A percentile compares a stretch with the other conserved stretches of the same genome.
phyloP scores from a whole-genome alignment of 768 basidiomycete species.

The Auricularia heimuer region DNA sequence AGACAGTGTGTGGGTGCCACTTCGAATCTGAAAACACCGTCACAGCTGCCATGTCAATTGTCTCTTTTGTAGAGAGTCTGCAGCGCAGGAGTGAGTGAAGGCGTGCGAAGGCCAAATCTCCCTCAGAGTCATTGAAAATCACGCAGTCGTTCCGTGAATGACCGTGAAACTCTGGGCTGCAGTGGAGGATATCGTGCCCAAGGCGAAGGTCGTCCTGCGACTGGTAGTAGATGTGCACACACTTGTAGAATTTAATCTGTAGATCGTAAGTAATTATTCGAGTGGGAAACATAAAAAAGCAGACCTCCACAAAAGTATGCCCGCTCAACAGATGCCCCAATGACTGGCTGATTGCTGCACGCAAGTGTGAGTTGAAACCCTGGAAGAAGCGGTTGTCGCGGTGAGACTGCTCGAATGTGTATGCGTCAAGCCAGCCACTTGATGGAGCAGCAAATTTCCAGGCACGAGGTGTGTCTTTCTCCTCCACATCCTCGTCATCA shows the following conservation, averaged over 20 bases:
- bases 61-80: too few species aligned
- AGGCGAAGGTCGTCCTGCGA: constrained; percentile 20
- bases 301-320: too few species aligned
- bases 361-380: not conserved
- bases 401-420: not conserved
- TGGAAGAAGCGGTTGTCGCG: not conserved
- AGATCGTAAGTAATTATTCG: too few species aligned
- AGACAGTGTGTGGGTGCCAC: constrained; percentile 14
- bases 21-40: not conserved
- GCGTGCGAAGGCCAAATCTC: too few species aligned
- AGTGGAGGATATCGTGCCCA: constrained; percentile 17
- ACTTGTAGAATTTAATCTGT: constrained; percentile 12
- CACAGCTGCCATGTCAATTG: constrained; percentile 14
- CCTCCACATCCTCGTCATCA: not conserved
- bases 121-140: constrained; percentile 11
- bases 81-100: too few species aligned
- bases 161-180: constrained; percentile 19
- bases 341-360: constrained; percentile 11
- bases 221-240: constrained; percentile 17
- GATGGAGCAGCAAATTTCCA: too few species aligned
- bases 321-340: too few species aligned
- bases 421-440: too few species aligned
- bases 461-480: not conserved
- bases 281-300: too few species aligned
- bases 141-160: constrained; percentile 13